phyloP scores from a whole-genome alignment of 257 asterid genomes.

The Solanum peruvianum region DNA sequence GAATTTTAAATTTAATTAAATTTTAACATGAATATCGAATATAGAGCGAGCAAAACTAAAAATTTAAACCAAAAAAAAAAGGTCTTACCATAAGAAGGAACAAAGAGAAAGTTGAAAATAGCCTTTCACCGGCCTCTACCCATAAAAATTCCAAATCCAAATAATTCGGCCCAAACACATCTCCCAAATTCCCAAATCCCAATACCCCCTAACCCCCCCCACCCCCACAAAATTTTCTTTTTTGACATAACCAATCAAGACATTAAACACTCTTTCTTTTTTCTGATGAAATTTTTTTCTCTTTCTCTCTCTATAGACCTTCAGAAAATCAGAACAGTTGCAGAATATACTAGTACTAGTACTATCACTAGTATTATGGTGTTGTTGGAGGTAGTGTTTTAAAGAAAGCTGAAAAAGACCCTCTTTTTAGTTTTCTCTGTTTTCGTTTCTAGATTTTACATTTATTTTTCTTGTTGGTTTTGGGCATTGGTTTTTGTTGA shows the following conservation, averaged over 20 bases:
- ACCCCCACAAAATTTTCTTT: background rate
- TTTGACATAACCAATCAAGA: conserved; percentile 7
- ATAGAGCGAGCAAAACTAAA: accelerated
- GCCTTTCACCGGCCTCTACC: conserved; percentile 51
- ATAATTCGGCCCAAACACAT: conserved; percentile 5
- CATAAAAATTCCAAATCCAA: conserved; percentile 7
- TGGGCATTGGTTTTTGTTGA: background rate
- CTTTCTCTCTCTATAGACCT: background rate
- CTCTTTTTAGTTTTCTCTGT: background rate
- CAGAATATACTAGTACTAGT: background rate
- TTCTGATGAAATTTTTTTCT: background rate
- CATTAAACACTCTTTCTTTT: background rate
- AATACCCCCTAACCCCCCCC: background rate
- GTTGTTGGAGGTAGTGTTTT: background rate
- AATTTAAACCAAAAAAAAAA: too few relatives aligned
- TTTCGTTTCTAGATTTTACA: background rate
- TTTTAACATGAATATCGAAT: too few relatives aligned
- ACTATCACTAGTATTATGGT: background rate
- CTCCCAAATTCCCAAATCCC: conserved; percentile 29
- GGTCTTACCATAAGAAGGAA: conserved; percentile 11
- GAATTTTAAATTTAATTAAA: too few relatives aligned
- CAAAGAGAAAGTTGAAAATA: conserved; percentile 56
- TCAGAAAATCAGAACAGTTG: background rate
- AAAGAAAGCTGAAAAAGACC: background rate
- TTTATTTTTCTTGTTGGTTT: background rate